Base-by-base conservation (phyloP, 2,329 filamentous ascomycete species). In the Penicillium sp. region DNA sequence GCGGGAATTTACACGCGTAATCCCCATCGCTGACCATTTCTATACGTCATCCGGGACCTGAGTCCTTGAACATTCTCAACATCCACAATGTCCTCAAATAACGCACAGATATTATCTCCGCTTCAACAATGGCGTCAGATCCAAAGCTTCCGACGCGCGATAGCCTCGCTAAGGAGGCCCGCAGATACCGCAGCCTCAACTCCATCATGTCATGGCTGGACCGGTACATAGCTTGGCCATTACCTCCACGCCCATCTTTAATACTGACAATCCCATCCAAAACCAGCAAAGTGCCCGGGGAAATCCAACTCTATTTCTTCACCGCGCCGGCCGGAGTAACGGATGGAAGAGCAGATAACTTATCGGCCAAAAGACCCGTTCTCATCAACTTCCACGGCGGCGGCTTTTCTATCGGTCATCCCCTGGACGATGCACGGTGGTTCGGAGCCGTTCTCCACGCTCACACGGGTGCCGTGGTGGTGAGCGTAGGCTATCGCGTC, bases 401-500 rank as follows among this genome's bases (percentile, higher is more conserved):
- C 41, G 60, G 60, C 10, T 62, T 60, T 46, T 47, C 56, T 2
- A 56, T 62, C 42, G 60, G 58, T 4, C 52, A 57, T 36, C 54
- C 60, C 1, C 38, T 48, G 3, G 58, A 62, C 33, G 58, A 58
- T 30, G 36, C 58, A 7, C 54, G 58, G 20, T 62, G 58, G 60
- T 43, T 48, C 10, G 31, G 35, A 1, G 11, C 55, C 11, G 58
- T 60, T 2, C 39, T 61, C 0, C 46, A 47, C 3, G 18, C 47
- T 11, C 28, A 50, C 20, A 52, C 54, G 10, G 55, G 60, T 36
- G 53, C 60, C 14, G 41, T 63, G 10, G 48, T 63, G 6, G 48
- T 65, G 40, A 57, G 60, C 3, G 58, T 64, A 1, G 56, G 64
- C 18, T 65, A 68, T 54, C 44, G 62, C 4, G 48, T 62, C 11